Percentiles rank a stretch among this genome's conserved stretches.
Evolutionary conservation across 2,329 filamentous ascomycete genomes (phyloP).

Genomic region (Penicillium sp.): DNA sequence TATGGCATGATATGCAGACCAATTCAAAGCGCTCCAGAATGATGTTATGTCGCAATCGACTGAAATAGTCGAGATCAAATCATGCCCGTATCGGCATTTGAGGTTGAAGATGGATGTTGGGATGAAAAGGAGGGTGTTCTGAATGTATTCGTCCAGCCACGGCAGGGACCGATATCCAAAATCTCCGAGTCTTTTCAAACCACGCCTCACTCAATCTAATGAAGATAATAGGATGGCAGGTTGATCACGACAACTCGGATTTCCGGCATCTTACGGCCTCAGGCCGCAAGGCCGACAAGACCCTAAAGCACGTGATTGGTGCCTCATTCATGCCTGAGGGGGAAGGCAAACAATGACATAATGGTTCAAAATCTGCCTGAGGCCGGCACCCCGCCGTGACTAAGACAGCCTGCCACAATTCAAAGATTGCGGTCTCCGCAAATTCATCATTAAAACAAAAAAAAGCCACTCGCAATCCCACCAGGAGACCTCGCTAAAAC

Average conservation of each 20-base stretch:
- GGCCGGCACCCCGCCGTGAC: conserved; percentile 32
- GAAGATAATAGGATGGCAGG: not conserved
- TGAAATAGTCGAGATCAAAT: not conserved
- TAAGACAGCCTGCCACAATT: conserved; percentile 38
- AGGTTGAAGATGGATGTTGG: not conserved
- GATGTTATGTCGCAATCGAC: not conserved
- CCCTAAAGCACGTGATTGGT: conserved; percentile 29
- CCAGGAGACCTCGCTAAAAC: conserved; percentile 9
- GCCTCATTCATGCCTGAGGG: conserved; percentile 10
- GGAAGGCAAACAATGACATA: conserved; percentile 25
- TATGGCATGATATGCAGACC: conserved; percentile 36
- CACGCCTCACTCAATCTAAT: too few relatives aligned
- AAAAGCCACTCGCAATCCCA: conserved; percentile 6
- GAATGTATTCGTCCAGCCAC: not conserved
- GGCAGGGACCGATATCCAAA: too few relatives aligned
- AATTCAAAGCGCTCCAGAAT: not conserved
- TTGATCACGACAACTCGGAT: not conserved
- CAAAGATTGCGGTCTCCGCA: conserved; percentile 31
- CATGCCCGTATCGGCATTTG: conserved; percentile 15
- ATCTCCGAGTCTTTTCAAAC: too few relatives aligned
- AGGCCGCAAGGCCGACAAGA: not conserved
- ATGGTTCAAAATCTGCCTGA: conserved; percentile 23
- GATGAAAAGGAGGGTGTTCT: not conserved
- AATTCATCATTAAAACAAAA: conserved; percentile 21
- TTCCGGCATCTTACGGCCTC: not conserved